phyloP scores from a whole-genome alignment of 2,329 filamentous ascomycete species.

The Fusarium dlaminii region DNA sequence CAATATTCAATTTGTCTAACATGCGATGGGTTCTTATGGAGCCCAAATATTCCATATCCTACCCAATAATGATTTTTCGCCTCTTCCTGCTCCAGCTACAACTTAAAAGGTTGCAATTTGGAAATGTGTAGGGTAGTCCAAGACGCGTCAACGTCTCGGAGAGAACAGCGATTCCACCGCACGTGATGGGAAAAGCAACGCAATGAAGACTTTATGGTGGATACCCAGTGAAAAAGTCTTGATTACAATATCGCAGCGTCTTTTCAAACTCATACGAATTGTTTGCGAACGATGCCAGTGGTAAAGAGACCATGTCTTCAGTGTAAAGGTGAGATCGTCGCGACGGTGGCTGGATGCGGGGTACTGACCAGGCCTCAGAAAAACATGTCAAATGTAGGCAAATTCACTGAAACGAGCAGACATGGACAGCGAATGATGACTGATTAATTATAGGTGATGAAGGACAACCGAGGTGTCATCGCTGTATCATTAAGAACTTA shows the following conservation, averaged over 20 bases:
- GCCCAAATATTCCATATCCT: background rate
- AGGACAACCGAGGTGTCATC: conserved; percentile 48
- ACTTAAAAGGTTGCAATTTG: fast-evolving
- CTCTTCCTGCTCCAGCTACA: fast-evolving
- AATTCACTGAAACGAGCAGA: background rate
- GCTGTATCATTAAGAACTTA: conserved; percentile 47
- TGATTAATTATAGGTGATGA: conserved; percentile 47
- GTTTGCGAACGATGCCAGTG: conserved; percentile 42
- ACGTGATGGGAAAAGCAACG: conserved; percentile 27
- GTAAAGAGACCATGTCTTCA: conserved; percentile 48
- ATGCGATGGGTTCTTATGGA: fast-evolving
- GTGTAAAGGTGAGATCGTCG: conserved; percentile 46
- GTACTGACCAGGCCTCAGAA: conserved; percentile 38
- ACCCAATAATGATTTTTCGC: fast-evolving
- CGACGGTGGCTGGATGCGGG: background rate
- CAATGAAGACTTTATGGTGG: conserved; percentile 10
- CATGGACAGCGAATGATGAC: background rate
- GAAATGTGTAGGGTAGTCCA: conserved; percentile 1
- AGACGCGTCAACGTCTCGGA: conserved; percentile 4
- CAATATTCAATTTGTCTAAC: fast-evolving
- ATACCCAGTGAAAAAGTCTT: conserved; percentile 5
- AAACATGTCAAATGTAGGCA: conserved; percentile 49
- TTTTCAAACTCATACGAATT: too few species aligned
- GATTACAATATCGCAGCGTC: conserved; percentile 5
- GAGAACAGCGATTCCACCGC: conserved; percentile 32